Percentiles rank a stretch among this genome's conserved stretches.
These are phyloP conservation scores for Zea luxurians DNA, from an alignment of 176 grass and related monocot genomes.

Conservation along the genomic window DNA sequence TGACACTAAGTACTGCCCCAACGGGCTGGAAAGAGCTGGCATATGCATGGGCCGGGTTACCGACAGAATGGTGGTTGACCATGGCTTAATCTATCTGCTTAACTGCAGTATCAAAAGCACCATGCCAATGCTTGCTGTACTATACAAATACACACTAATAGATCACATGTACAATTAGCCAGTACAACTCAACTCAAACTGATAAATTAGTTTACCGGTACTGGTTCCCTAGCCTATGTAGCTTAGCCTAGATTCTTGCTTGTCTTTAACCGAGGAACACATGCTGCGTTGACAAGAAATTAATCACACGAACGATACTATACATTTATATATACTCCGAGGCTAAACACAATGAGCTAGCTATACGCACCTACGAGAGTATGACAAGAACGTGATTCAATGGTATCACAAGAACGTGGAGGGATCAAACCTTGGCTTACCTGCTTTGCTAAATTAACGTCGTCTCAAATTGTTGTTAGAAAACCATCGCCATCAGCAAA, in stretches of 20 bases:
- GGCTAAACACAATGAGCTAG: not conserved
- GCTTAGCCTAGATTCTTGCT: slow-evolving; percentile 36
- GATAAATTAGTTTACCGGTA: slow-evolving; percentile 13
- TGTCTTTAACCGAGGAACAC: slow-evolving; percentile 29
- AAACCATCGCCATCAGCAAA: not conserved
- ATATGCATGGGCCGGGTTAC: slow-evolving; percentile 17
- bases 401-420: not conserved
- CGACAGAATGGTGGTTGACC: slow-evolving; percentile 35
- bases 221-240: not conserved
- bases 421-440: not conserved
- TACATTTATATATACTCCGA: slow-evolving; percentile 6
- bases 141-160: slow-evolving; percentile 29
- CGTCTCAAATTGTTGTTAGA: not conserved
- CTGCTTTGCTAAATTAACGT: not conserved
- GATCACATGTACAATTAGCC: slow-evolving; percentile 22
- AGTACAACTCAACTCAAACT: not conserved
- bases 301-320: not conserved
- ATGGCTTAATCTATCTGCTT: not conserved
- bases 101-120: not conserved
- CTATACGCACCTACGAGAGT: too few species aligned
- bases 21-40: slow-evolving; percentile 17
- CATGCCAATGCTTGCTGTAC: not conserved
- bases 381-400: too few species aligned
- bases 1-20: not conserved
- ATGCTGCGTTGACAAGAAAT: slow-evolving; percentile 38